Evolutionary conservation across 345 rosid species (phyloP).

Genomic region (Cardiospermum halicacabum): DNA sequence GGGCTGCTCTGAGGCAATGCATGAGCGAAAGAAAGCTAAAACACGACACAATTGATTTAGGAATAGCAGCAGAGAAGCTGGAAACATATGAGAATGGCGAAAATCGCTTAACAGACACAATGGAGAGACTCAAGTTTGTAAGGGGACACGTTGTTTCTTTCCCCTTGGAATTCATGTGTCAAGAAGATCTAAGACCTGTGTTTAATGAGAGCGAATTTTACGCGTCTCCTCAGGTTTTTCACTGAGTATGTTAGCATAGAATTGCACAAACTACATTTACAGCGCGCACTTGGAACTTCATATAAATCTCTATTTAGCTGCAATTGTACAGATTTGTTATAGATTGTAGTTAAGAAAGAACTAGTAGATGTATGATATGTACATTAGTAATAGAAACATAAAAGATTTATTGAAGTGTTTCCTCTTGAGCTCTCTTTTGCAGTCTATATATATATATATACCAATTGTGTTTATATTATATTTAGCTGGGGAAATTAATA

Average conservation of each 20-base stretch:
- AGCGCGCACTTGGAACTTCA: neutral
- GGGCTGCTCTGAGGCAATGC: conserved; percentile 64
- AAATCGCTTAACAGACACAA: conserved; percentile 28
- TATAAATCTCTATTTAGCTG: neutral
- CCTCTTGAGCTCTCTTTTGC: neutral
- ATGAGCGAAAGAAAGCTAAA: conserved; percentile 49
- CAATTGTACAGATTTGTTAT: neutral
- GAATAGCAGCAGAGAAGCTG: conserved; percentile 63
- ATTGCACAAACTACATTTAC: neutral
- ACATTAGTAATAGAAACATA: neutral
- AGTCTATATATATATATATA: neutral
- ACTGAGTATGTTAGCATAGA: conserved; percentile 17
- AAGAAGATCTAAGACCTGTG: conserved; percentile 73
- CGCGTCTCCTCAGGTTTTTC: conserved; percentile 78
- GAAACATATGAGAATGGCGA: conserved; percentile 29
- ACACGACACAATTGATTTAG: conserved; percentile 75
- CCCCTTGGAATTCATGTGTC: conserved; percentile 79
- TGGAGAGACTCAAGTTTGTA: conserved; percentile 45
- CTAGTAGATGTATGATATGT: conserved; percentile 1
- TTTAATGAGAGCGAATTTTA: conserved; percentile 83
- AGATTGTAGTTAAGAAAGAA: neutral
- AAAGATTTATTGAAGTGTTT: neutral
- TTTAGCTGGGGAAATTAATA: neutral
- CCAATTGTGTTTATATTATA: neutral
- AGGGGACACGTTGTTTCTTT: conserved; percentile 75